These are phyloP conservation scores for Arabis alpina DNA, from an alignment of 345 rosid species.

Conservation along the genomic window DNA sequence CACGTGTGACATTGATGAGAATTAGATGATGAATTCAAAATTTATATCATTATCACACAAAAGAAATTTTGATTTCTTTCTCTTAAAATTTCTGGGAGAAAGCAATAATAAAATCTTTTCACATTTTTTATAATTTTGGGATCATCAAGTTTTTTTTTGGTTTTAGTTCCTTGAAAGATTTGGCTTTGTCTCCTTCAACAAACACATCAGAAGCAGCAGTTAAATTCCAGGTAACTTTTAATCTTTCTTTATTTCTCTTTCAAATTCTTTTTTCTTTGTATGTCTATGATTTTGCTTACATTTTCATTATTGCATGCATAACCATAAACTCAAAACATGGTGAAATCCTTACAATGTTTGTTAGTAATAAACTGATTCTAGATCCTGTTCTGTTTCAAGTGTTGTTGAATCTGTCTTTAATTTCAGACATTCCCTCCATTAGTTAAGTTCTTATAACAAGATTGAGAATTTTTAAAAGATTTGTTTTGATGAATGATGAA, in stretches of 20 bases:
- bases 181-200: constrained; percentile 55
- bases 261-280: not conserved
- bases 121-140: constrained; percentile 43
- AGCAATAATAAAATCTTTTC: not conserved
- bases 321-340: constrained; percentile 4
- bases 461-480: not conserved
- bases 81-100: constrained; percentile 7
- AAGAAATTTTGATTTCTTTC: constrained; percentile 10
- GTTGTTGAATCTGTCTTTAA: not conserved
- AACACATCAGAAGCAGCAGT: constrained; percentile 42
- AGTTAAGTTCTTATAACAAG: constrained; percentile 7
- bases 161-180: constrained; percentile 17
- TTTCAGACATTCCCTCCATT: constrained; percentile 3
- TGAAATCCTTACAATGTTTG: constrained; percentile 27
- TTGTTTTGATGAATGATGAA: constrained; percentile 17
- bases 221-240: constrained; percentile 58
- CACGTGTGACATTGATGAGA: constrained; percentile 47
- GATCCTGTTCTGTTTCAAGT: constrained; percentile 20
- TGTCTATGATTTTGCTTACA: constrained; percentile 22
- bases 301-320: constrained; percentile 35
- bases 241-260: constrained; percentile 30
- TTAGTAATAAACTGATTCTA: constrained; percentile 8
- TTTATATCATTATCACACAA: constrained; percentile 14
- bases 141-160: constrained; percentile 41
- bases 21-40: constrained; percentile 38